phyloP scores from a whole-genome alignment of 805 yeast species.

The Wilhelminamyces savonicus region DNA sequence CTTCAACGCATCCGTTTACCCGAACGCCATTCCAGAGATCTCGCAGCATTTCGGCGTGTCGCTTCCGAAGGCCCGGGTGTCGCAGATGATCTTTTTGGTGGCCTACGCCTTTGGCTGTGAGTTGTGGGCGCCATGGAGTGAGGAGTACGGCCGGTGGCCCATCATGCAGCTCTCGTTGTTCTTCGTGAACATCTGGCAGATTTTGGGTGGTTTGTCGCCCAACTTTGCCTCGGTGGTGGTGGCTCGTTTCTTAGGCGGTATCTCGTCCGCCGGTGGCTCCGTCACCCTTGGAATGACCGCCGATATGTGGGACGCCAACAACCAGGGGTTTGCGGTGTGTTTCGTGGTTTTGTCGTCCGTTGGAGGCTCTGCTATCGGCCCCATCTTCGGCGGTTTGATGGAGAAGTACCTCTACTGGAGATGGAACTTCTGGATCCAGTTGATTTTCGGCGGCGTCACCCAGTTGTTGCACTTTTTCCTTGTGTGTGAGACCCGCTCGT shows the following conservation, averaged over 20 bases:
- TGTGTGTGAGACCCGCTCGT: slow-evolving; percentile 29
- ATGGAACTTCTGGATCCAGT: slow-evolving; percentile 27
- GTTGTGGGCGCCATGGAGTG: slow-evolving; percentile 32
- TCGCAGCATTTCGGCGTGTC: slow-evolving; percentile 16
- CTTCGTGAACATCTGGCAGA: slow-evolving; percentile 26
- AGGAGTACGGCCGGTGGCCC: slow-evolving; percentile 29
- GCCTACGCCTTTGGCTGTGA: slow-evolving; percentile 29
- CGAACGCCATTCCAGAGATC: slow-evolving; percentile 15
- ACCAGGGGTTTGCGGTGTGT: slow-evolving; percentile 27
- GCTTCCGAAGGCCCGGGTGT: slow-evolving; percentile 16
- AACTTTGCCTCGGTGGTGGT: slow-evolving; percentile 18
- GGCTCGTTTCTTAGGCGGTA: slow-evolving; percentile 23
- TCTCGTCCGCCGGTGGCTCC: slow-evolving; percentile 28
- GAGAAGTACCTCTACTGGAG: slow-evolving; percentile 13
- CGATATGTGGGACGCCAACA: slow-evolving; percentile 27
- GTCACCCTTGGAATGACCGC: slow-evolving; percentile 29
- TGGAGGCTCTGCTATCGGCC: slow-evolving; percentile 25
- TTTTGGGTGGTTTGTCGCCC: slow-evolving; percentile 24
- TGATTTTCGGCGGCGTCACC: slow-evolving; percentile 27
- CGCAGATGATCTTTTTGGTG: slow-evolving; percentile 24
- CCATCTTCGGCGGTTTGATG: slow-evolving; percentile 21
- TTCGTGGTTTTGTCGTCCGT: slow-evolving; percentile 26
- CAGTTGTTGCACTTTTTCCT: slow-evolving; percentile 27
- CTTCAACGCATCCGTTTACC: slow-evolving; percentile 31
- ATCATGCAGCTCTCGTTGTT: slow-evolving; percentile 23